Evolutionary conservation across 1,284 basidiomycete genomes (phyloP), one percentile per base, ranked within the genome.

Genomic region (Cutaneotrichosporon cyanovorans): DNA sequence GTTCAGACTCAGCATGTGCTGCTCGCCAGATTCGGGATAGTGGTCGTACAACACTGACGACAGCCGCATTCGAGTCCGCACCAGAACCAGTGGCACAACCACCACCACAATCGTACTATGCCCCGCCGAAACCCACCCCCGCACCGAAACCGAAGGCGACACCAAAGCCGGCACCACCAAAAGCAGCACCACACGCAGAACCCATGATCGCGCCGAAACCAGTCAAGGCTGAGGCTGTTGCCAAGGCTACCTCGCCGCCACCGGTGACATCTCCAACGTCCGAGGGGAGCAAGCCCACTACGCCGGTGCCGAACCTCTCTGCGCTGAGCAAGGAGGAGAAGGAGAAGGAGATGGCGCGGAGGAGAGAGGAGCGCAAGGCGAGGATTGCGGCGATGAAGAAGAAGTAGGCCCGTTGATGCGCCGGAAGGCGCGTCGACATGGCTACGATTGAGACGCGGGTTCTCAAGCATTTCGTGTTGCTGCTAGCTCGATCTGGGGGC

Each of bases 61-160:
- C 34, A 89, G 87, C 80, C 59, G 84, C 84, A n/a, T 91, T 91
- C 55, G 86, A 89, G 70, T 81, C 77, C 46, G 85, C 84, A 0
- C 80, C 69, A 0, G 51, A 60, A 5, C 62, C 64, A 6, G 59
- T 60, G 37, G 59, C 62, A 5, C 63, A 58, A 2, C 61, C 63
- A 7, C 63, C 56, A 12, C 61, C 53, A 19, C 63, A 63, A 48
- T 57, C 50, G n/a, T 69, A 61, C 50, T 65, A 61, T 40, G 52
- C 62, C 21, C 55, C 41, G 43, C 57, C 9, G 22, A 16, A 34
- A n/a, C 9, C 25, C 12, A 12, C 25, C 12, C 8, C 7, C 8
- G 8, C 25, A 28, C 25, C 16, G n/a, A 34, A 34, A 34, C 16
- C 32, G 9, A 34, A 34, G 30, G 9, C 49, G 19, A 12, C 53